phyloP scores from a whole-genome alignment of 1,284 basidiomycete genomes.

The Spongiforma sp. region DNA sequence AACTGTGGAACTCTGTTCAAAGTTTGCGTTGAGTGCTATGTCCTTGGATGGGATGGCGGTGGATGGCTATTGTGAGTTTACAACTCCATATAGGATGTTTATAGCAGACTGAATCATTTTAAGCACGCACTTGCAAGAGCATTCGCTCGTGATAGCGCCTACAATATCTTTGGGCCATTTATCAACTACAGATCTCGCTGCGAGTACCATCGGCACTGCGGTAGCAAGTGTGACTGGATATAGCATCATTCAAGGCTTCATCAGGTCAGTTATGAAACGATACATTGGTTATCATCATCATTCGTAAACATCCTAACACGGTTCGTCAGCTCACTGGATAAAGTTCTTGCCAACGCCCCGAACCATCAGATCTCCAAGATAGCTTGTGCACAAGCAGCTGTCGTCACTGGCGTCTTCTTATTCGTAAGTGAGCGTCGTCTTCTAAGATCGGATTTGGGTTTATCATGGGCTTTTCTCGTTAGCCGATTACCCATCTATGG shows the following conservation, averaged over 20 bases:
- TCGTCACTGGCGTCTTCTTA: slow-evolving; percentile 30
- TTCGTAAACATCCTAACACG: slow-evolving; percentile 1
- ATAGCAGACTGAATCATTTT: slow-evolving; percentile 6
- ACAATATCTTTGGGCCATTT: slow-evolving; percentile 32
- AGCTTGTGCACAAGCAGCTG: slow-evolving; percentile 24
- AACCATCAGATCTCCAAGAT: slow-evolving; percentile 21
- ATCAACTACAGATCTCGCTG: slow-evolving; percentile 33
- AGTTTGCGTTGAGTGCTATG: slow-evolving; percentile 23
- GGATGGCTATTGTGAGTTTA: slow-evolving; percentile 32
- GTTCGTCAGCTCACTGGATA: slow-evolving; percentile 28
- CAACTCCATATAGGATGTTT: background rate
- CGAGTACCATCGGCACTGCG: slow-evolving; percentile 31
- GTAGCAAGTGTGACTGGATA: slow-evolving; percentile 33
- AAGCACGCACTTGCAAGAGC: slow-evolving; percentile 32
- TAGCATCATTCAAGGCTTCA: slow-evolving; percentile 34
- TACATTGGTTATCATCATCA: background rate
- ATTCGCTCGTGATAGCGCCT: slow-evolving; percentile 34
- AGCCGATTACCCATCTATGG: slow-evolving; percentile 33
- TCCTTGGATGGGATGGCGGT: slow-evolving; percentile 28
- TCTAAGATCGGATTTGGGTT: background rate
- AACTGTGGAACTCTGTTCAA: slow-evolving; percentile 13
- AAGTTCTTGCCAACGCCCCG: slow-evolving; percentile 20
- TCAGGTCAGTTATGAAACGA: slow-evolving; percentile 24
- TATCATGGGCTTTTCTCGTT: background rate
- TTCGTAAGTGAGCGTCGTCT: slow-evolving; percentile 19